Percentiles rank a stretch among this genome's conserved stretches.
Conservation (phyloP, 139 green algal species). For the Edaphochlamys debaryana region DNA sequence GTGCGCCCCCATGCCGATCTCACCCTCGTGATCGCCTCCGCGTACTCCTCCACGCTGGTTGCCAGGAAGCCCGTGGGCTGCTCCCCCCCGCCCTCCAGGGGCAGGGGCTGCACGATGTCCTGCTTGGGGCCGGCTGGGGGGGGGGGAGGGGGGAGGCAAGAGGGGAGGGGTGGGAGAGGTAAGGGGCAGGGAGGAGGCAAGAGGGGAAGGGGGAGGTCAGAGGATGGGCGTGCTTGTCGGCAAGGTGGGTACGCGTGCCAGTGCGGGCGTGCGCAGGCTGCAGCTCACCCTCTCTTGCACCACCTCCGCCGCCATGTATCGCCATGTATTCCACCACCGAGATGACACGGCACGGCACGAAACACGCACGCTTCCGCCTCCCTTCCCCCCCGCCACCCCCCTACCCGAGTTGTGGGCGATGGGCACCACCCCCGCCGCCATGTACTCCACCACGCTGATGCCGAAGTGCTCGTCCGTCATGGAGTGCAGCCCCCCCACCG, state of each 20-base stretch:
- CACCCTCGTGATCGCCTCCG: slow-evolving; percentile 70
- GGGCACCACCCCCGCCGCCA: slow-evolving; percentile 91
- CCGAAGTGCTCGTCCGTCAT: slow-evolving; percentile 99
- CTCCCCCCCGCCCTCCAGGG: neutral
- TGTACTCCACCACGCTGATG: slow-evolving; percentile 98
- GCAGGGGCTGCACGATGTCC: slow-evolving; percentile 70
- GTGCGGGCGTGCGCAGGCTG: too few species aligned
- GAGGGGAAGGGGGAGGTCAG: too few species aligned
- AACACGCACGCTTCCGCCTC: neutral
- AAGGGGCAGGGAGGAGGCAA: too few species aligned
- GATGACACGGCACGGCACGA: too few species aligned
- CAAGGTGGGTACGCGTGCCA: too few species aligned
- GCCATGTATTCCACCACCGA: neutral
- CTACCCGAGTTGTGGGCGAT: slow-evolving; percentile 89
- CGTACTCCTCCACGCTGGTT: slow-evolving; percentile 74
- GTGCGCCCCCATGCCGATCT: too few species aligned
- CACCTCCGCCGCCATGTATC: too few species aligned
- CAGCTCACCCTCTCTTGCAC: too few species aligned
- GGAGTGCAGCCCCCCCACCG: slow-evolving; percentile 92
- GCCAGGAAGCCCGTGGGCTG: slow-evolving; percentile 79
- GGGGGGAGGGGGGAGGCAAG: too few species aligned
- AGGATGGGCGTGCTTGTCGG: too few species aligned
- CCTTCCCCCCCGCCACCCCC: neutral
- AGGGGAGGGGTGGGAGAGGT: too few species aligned
- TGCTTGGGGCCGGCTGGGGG: slow-evolving; percentile 45